phyloP scores from a whole-genome alignment of 2,329 filamentous ascomycete species.

The Alternaria dauci region DNA sequence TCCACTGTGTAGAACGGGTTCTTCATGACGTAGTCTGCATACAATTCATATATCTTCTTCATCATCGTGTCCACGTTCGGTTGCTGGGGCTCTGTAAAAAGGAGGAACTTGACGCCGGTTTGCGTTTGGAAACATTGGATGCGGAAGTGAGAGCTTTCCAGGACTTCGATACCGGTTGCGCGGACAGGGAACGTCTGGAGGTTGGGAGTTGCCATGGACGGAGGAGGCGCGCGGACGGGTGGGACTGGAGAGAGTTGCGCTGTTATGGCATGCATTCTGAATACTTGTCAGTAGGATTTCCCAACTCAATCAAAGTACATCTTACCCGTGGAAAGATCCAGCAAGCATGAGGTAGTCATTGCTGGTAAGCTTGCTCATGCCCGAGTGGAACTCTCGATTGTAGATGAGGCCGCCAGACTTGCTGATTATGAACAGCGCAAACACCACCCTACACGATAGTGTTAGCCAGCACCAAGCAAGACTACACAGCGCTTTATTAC shows the following conservation, averaged over 20 bases:
- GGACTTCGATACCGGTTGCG: constrained; percentile 83
- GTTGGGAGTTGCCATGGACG: constrained; percentile 31
- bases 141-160: constrained; percentile 93
- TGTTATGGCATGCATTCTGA: constrained; percentile 71
- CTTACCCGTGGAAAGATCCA: constrained; percentile 92
- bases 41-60: constrained; percentile 88
- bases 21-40: constrained; percentile 98
- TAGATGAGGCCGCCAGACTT: constrained; percentile 97
- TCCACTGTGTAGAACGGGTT: constrained; percentile 98
- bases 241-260: constrained; percentile 50
- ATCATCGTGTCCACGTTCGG: constrained; percentile 86
- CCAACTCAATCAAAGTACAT: background rate
- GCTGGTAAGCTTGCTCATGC: constrained; percentile 84
- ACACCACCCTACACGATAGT: constrained; percentile 77
- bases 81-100: constrained; percentile 92
- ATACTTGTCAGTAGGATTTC: constrained; percentile 2
- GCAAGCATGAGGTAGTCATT: constrained; percentile 98
- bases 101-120: constrained; percentile 92
- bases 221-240: constrained; percentile 29
- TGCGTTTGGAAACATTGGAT: constrained; percentile 95
- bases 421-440: constrained; percentile 96
- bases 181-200: constrained; percentile 51
- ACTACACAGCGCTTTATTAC: constrained; percentile 13
- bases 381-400: constrained; percentile 90
- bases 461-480: background rate